Conservation (phyloP, 2,329 filamentous ascomycete species). For the Cladosporium sp. region DNA sequence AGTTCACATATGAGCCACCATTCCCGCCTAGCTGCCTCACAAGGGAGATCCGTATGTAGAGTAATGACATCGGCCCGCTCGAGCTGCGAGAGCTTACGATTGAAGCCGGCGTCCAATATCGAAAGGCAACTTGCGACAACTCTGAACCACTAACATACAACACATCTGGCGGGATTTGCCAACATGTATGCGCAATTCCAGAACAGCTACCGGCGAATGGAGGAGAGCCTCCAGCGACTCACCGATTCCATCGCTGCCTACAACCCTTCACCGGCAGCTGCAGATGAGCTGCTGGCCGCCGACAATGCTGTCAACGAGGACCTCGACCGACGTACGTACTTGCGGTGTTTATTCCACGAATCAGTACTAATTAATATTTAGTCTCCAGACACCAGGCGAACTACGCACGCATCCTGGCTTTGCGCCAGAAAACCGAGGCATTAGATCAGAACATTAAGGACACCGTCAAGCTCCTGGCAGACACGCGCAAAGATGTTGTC, state of each 20-base stretch:
- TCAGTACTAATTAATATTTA: constrained; percentile 34
- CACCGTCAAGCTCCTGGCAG: constrained; percentile 67
- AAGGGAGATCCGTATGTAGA: not conserved
- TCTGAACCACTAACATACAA: not conserved
- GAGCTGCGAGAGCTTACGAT: not conserved
- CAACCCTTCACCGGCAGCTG: constrained; percentile 69
- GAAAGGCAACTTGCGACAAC: not conserved
- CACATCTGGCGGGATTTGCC: not conserved
- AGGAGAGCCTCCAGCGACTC: constrained; percentile 60
- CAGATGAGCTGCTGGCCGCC: constrained; percentile 68
- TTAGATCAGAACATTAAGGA: constrained; percentile 73
- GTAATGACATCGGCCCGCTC: not conserved
- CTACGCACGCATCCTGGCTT: constrained; percentile 64
- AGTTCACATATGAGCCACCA: not conserved
- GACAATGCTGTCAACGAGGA: constrained; percentile 67
- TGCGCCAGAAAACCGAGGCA: constrained; percentile 64
- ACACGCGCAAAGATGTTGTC: constrained; percentile 71
- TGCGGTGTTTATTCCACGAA: not conserved
- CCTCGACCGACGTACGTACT: constrained; percentile 60
- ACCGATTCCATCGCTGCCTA: constrained; percentile 81
- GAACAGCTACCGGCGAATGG: constrained; percentile 47
- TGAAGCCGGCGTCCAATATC: not conserved
- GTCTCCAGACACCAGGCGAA: constrained; percentile 76
- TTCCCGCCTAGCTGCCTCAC: not conserved
- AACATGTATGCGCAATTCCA: constrained; percentile 46